A percentile compares a stretch with the other conserved stretches of the same genome.
phyloP scores from a whole-genome alignment of 169 alveolate genomes.

The Plasmodium adleri region DNA sequence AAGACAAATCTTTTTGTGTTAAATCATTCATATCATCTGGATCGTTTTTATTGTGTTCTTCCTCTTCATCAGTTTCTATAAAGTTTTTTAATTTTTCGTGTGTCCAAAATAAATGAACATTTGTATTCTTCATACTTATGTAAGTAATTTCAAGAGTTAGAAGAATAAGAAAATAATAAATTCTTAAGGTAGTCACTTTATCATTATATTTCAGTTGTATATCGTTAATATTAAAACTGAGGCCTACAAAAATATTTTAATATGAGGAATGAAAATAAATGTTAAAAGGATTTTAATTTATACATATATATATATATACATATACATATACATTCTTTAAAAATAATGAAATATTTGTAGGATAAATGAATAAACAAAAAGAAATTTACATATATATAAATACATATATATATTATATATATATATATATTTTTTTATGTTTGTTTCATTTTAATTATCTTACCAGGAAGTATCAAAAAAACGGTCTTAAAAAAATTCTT shows the following conservation, averaged over 20 bases:
- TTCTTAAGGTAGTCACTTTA: constrained; percentile 28
- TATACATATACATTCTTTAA: too few relatives aligned
- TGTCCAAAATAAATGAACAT: constrained; percentile 40
- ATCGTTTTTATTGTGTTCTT: constrained; percentile 9
- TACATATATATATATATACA: too few relatives aligned
- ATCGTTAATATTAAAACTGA: constrained; percentile 40
- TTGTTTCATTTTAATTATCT: neutral
- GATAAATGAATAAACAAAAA: neutral
- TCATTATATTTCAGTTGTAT: constrained; percentile 42
- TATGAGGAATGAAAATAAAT: too few relatives aligned
- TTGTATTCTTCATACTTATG: constrained; percentile 14
- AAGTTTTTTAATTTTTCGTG: constrained; percentile 15
- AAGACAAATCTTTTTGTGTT: neutral
- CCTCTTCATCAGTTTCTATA: constrained; percentile 5
- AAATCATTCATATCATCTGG: neutral
- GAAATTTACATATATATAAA: too few relatives aligned
- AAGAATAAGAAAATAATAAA: constrained; percentile 34
- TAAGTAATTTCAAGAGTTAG: constrained; percentile 8
- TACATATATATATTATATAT: too few relatives aligned
- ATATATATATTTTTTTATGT: too few relatives aligned
- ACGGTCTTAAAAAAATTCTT: constrained; percentile 31
- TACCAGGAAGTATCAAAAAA: constrained; percentile 57
- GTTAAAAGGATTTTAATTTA: too few relatives aligned
- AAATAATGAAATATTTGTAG: too few relatives aligned
- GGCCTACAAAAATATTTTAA: constrained; percentile 2